Base-by-base conservation (phyloP, 176 grass and related monocot species). In the Olyra latifolia region DNA sequence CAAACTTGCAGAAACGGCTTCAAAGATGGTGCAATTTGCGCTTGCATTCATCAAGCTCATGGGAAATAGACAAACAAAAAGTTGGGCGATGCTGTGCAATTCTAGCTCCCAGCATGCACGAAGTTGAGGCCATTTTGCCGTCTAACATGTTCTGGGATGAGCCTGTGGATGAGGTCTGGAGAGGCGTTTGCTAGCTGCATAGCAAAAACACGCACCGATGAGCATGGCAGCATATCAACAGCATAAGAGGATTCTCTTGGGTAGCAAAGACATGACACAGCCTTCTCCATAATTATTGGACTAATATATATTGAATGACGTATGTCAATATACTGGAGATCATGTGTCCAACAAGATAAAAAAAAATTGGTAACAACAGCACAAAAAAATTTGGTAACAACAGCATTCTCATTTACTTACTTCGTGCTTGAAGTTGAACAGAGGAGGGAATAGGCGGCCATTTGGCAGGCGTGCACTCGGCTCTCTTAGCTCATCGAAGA, bases 351-450 rank as follows among this genome's bases (percentile, higher is more conserved):
- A 81, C 22, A 27, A 43, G 9, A 25, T 62, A 1, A 8, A 53
- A 47, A 50, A 19, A 7, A 1, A 6, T 50, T 6, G 48, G 48
- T 50, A 50, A 19, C 16, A 50, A 49, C 5, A 20, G 12, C 23
- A 68, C 15, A 38, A 50, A 84, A 62, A 17, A 22, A 8, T 57
- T 55, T 6, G 38, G 19, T 25, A 11, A 16, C 35, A 40, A 48
- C 1, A 54, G 20, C 77, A 23, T 77, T 71, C 6, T 14, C 23
- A 24, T 60, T 46, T 22, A 55, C 70, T 87, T 97, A 98, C 92
- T 80, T 98, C 92, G 48, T 90, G 89, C 61, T 94, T 94, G 70
- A 98, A 98, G 88, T 98, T 93, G 83, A 98, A 98, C 55, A 98
- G 81, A 27, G 83, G 88, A 66, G 95, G 92, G 76, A 98, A 92